Percentiles rank a stretch among this genome's conserved stretches.
Conservation (phyloP, 2,329 filamentous ascomycete genomes). For the Fusarium xylarioides region DNA sequence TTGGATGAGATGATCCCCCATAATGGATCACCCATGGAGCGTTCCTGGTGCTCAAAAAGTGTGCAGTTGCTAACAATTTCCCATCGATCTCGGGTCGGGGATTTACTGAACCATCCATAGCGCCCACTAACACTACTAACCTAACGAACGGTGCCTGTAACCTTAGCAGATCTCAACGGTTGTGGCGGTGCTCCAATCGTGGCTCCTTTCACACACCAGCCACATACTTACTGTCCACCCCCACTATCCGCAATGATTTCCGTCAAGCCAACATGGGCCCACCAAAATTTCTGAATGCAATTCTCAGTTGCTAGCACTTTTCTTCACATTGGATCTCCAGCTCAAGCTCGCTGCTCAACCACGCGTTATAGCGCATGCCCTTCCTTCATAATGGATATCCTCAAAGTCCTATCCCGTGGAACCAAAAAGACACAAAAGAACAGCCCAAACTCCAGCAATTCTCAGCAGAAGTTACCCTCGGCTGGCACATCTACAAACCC, state of each 20-base stretch:
- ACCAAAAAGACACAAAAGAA: conserved; percentile 64
- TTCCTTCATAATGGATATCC: conserved; percentile 68
- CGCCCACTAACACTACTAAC: background rate
- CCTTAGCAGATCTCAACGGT: conserved; percentile 2
- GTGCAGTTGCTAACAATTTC: background rate
- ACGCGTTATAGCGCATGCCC: background rate
- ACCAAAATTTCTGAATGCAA: conserved; percentile 40
- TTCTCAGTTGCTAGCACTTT: conserved; percentile 24
- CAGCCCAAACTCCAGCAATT: conserved; percentile 41
- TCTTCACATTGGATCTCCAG: conserved; percentile 16
- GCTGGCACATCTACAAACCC: conserved; percentile 71
- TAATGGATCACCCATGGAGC: conserved; percentile 3
- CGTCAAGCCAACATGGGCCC: conserved; percentile 24
- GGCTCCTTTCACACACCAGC: background rate
- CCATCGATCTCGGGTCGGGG: conserved; percentile 6
- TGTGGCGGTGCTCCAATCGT: background rate
- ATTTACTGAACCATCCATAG: conserved; percentile 12
- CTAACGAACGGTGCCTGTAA: background rate
- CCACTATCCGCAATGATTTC: conserved; percentile 33
- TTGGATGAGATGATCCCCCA: conserved; percentile 5
- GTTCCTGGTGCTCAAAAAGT: conserved; percentile 4
- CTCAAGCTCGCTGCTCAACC: conserved; percentile 1
- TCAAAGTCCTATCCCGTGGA: conserved; percentile 76
- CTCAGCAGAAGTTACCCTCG: conserved; percentile 65
- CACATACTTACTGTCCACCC: conserved; percentile 11